Conservation (phyloP, 768 basidiomycete genomes). For the Asterophora lycoperdoides region DNA sequence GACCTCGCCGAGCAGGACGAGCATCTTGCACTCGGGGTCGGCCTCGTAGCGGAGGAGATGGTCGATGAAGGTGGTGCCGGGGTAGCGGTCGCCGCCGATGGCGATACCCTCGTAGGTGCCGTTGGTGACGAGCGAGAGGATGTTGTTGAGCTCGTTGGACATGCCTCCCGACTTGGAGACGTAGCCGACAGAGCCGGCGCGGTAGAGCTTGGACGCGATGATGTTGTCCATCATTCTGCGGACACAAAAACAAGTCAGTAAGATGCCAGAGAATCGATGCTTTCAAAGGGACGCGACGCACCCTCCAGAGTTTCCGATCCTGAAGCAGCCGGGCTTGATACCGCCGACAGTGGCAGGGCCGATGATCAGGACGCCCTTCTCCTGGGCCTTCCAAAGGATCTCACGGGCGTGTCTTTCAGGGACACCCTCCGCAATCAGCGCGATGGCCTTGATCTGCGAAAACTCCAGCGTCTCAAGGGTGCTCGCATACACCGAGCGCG, state of each 20-base stretch:
- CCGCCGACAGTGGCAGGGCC: slow-evolving; percentile 99
- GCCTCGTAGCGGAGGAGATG: slow-evolving; percentile 96
- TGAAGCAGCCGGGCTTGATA: slow-evolving; percentile 99
- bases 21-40: slow-evolving; percentile 98
- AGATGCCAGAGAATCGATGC: not conserved
- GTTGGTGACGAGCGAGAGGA: slow-evolving; percentile 92
- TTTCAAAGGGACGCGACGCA: slow-evolving; percentile 37
- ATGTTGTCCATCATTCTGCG: slow-evolving; percentile 99
- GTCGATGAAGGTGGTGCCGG: slow-evolving; percentile 98
- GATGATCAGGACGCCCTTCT: slow-evolving; percentile 83
- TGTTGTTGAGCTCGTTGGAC: slow-evolving; percentile 99
- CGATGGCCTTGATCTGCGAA: slow-evolving; percentile 58
- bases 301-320: slow-evolving; percentile 99
- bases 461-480: slow-evolving; percentile 86
- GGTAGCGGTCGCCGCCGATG: slow-evolving; percentile 99
- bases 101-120: slow-evolving; percentile 99
- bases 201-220: slow-evolving; percentile 97
- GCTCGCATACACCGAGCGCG: slow-evolving; percentile 89
- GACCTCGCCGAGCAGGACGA: slow-evolving; percentile 97
- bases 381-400: slow-evolving; percentile 83
- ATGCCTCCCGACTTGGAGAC: slow-evolving; percentile 99
- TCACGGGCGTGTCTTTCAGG: slow-evolving; percentile 97
- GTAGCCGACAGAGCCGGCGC: slow-evolving; percentile 94
- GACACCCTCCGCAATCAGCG: slow-evolving; percentile 97
- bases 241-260: slow-evolving; percentile 4